phyloP scores from a whole-genome alignment of 1,284 basidiomycete species.

The Cryptococcus sp. region DNA sequence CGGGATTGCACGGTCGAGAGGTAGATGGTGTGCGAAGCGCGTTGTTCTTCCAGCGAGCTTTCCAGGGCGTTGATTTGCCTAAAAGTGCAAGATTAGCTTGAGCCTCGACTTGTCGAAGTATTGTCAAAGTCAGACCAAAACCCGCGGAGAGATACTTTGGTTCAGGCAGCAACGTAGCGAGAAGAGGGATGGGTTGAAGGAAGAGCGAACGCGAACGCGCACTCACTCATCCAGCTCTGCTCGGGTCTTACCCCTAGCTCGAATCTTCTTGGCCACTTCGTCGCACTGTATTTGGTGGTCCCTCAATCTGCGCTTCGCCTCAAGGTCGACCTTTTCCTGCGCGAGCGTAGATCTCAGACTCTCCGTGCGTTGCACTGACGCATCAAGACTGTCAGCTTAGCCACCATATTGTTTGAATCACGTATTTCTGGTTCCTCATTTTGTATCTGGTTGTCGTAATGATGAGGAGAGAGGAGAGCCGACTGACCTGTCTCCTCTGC shows the following conservation, averaged over 20 bases:
- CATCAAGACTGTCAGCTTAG: neutral
- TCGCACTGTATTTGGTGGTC: conserved; percentile 45
- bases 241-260: conserved; percentile 31
- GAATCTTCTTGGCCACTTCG: conserved; percentile 40
- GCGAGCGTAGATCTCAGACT: conserved; percentile 27
- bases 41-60: conserved; percentile 35
- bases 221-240: conserved; percentile 47
- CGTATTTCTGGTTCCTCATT: too few relatives aligned
- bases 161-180: neutral
- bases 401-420: too few relatives aligned
- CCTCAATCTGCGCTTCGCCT: conserved; percentile 27
- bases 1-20: conserved; percentile 31
- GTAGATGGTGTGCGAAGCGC: conserved; percentile 29
- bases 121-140: neutral
- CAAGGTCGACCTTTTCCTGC: conserved; percentile 37
- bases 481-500: conserved; percentile 38
- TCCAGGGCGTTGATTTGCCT: conserved; percentile 40
- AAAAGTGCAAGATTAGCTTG: neutral
- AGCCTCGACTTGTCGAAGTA: neutral
- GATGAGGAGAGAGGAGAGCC: neutral
- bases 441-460: too few relatives aligned
- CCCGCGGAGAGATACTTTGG: neutral
- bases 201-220: conserved; percentile 18
- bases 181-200: neutral
- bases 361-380: conserved; percentile 22